Base-by-base conservation (phyloP, 1,284 basidiomycete species). In the Sporisorium iseilematis-ciliati region DNA sequence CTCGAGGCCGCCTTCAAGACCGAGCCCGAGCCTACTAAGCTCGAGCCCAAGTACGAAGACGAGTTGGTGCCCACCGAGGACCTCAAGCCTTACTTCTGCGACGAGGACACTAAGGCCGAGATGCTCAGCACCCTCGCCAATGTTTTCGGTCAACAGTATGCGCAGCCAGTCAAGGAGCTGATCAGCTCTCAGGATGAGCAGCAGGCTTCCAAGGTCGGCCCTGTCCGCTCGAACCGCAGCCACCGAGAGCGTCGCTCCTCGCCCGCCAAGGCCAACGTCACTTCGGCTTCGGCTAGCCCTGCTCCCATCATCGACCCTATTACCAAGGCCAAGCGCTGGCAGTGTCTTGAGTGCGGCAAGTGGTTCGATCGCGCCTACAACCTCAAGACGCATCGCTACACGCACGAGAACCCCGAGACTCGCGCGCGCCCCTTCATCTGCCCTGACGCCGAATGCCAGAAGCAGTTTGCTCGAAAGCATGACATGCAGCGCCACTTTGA, bases 281-380 rank as follows among this genome's bases (percentile, higher is more conserved):
- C 38, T 10, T 40, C 59, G 35, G 35, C 5, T 29, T 65, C 63
- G 25, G 42, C 43, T 14, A 73, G 64, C 55, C 71, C 65, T 0
- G 65, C 61, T 3, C 71, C 72, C 57, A 29, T 59, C 63, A 41
- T 65, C 45, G 57, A 66, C 58, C 73, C 67, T 0, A 45, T 62
- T 45, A 59, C 60, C 62, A 62, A 73, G 40, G 54, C 62, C 56
- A 78, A 78, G 75, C 69, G 68, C 46, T 82, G 78, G 75, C 58
- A 69, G 52, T 82, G 80, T 65, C 10, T 55, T 31, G 67, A 70
- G 14, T 82, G 80, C 51, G 55, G 70, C 59, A 82, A 82, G 69
- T 52, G 23, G 25, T 82, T 82, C 50, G 77, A 82, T 46, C 80
- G 80, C 48, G 73, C 73, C 10, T 82, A 73, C 78, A 82, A 82